Conservation (phyloP, 106 monocot genomes). For the Dendrobium officinale region DNA sequence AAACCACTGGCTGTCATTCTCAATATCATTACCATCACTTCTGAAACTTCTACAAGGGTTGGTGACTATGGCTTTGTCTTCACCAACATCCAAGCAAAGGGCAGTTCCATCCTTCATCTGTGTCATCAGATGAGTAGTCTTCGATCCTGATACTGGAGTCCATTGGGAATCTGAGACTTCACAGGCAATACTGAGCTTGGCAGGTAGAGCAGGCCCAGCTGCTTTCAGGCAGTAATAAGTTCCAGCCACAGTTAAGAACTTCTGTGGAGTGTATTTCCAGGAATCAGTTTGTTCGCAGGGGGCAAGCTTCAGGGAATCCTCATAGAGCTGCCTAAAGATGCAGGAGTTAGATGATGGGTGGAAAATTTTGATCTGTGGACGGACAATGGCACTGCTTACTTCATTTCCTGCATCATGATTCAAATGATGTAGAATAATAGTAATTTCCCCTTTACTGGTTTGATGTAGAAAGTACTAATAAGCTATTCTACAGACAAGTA, state of each 20-base stretch:
- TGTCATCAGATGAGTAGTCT: neutral
- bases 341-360: constrained; percentile 3
- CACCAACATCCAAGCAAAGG: constrained; percentile 12
- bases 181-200: constrained; percentile 2
- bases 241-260: neutral
- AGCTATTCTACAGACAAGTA: too few relatives aligned
- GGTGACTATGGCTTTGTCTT: neutral
- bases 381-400: neutral
- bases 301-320: neutral
- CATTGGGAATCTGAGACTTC: constrained; percentile 2
- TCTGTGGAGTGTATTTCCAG: constrained; percentile 10
- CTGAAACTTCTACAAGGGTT: constrained; percentile 4
- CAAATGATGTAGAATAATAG: neutral
- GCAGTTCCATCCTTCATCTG: neutral
- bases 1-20: constrained; percentile 12
- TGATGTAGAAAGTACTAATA: neutral
- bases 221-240: constrained; percentile 12
- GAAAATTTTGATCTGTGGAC: constrained; percentile 1
- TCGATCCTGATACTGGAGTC: neutral
- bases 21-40: neutral
- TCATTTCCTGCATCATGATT: neutral
- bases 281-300: constrained; percentile 1
- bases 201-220: neutral
- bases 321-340: neutral
- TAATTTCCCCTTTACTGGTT: neutral